Percentiles rank a stretch among this genome's conserved stretches.
Conservation (phyloP, 2,329 filamentous ascomycete genomes). For the Fusarium tanahbumbuense region DNA sequence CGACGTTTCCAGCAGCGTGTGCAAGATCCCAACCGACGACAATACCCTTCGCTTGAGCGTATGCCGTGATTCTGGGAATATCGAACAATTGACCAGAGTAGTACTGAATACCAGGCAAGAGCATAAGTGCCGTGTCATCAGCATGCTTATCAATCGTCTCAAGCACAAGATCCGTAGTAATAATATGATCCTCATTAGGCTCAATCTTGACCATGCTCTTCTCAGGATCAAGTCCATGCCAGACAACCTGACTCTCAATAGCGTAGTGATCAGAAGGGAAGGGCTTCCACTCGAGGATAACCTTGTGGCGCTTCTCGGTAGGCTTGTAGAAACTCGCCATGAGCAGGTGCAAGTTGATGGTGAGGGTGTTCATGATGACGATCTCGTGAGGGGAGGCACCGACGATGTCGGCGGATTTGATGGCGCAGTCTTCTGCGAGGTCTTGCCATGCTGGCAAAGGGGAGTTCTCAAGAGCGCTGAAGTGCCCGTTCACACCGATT, state of each 20-base stretch:
- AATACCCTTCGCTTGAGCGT: conserved; percentile 78
- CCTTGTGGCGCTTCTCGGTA: conserved; percentile 73
- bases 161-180: conserved; percentile 78
- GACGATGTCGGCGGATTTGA: conserved; percentile 77
- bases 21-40: conserved; percentile 89
- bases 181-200: conserved; percentile 68
- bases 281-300: conserved; percentile 89
- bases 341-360: conserved; percentile 82
- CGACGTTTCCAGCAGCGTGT: conserved; percentile 86
- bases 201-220: conserved; percentile 80
- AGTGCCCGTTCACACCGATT: conserved; percentile 88
- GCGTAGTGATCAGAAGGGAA: conserved; percentile 92
- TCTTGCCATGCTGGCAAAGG: conserved; percentile 79
- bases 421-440: conserved; percentile 79
- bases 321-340: conserved; percentile 88
- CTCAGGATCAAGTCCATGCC: conserved; percentile 74
- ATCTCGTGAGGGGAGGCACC: conserved; percentile 80
- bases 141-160: conserved; percentile 80
- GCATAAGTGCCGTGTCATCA: conserved; percentile 76
- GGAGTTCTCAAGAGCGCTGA: conserved; percentile 74
- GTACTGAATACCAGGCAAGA: conserved; percentile 90
- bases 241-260: conserved; percentile 81
- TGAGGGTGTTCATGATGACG: conserved; percentile 89
- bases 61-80: conserved; percentile 80
- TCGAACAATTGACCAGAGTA: conserved; percentile 92